Conservation (phyloP, 306 rosid species). For the Hippophae gyantsensis region DNA sequence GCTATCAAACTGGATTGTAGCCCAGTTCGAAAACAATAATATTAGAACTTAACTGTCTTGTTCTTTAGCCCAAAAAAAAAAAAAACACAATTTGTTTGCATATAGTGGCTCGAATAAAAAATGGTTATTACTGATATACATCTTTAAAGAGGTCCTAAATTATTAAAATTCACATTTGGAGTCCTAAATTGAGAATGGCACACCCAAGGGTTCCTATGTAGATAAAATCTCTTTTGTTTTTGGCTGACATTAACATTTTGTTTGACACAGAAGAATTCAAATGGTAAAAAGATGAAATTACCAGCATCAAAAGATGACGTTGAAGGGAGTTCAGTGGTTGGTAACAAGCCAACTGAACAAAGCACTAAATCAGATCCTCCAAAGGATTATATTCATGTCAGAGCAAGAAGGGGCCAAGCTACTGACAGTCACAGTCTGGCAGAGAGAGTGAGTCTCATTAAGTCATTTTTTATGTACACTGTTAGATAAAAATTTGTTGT, state of each 20-base stretch:
- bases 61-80: no score
- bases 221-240: background rate
- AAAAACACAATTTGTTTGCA: no score
- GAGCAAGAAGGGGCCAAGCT: conserved; percentile 98
- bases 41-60: no score
- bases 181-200: no score
- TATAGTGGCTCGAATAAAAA: no score
- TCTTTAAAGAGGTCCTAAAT: no score
- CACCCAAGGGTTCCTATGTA: background rate
- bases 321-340: conserved; percentile 41
- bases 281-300: conserved; percentile 44
- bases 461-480: conserved; percentile 10
- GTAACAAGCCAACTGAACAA: conserved; percentile 38
- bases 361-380: conserved; percentile 48
- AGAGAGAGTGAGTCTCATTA: conserved; percentile 55
- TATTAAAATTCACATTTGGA: no score
- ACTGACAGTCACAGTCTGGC: conserved; percentile 98
- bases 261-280: conserved; percentile 35
- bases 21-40: no score
- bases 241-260: conserved; percentile 3
- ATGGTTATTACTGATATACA: no score
- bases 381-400: conserved; percentile 85
- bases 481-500: no score
- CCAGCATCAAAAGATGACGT: conserved; percentile 31
- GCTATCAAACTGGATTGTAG: no score